Conservation (phyloP, 352 stramenopile genomes). For the Pilasporangium apinafurcum region DNA sequence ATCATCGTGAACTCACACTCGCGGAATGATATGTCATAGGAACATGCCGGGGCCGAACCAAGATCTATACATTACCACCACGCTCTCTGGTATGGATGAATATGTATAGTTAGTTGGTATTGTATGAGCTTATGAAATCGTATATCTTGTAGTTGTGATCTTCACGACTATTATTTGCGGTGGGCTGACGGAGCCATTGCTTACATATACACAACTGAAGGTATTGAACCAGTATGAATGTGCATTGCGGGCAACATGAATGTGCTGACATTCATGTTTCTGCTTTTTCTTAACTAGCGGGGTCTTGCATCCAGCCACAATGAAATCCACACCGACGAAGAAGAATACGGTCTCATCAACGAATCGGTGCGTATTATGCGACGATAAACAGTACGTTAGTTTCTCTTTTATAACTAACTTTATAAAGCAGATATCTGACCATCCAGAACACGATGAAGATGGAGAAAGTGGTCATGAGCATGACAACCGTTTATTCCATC, state of each 20-base stretch:
- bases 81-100: slow-evolving; percentile 35
- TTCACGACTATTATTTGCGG: slow-evolving; percentile 96
- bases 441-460: slow-evolving; percentile 14
- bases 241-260: neutral
- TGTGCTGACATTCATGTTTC: neutral
- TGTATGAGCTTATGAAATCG: no score
- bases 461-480: slow-evolving; percentile 15
- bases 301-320: slow-evolving; percentile 2
- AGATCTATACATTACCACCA: slow-evolving; percentile 80
- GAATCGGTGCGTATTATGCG: slow-evolving; percentile 16
- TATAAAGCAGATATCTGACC: slow-evolving; percentile 27
- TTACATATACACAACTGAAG: slow-evolving; percentile 77
- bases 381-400: neutral
- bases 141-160: slow-evolving; percentile 76
- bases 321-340: slow-evolving; percentile 12
- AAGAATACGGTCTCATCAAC: slow-evolving; percentile 32
- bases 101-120: no score
- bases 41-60: slow-evolving; percentile 94
- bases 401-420: neutral
- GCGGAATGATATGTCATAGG: slow-evolving; percentile 1
- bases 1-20: neutral
- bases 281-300: slow-evolving; percentile 2
- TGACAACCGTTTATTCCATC: slow-evolving; percentile 10
- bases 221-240: slow-evolving; percentile 9
- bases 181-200: slow-evolving; percentile 83